These are phyloP conservation scores for Lophium mytilinum DNA, from an alignment of 495 filamentous ascomycete genomes.

Conservation along the genomic window DNA sequence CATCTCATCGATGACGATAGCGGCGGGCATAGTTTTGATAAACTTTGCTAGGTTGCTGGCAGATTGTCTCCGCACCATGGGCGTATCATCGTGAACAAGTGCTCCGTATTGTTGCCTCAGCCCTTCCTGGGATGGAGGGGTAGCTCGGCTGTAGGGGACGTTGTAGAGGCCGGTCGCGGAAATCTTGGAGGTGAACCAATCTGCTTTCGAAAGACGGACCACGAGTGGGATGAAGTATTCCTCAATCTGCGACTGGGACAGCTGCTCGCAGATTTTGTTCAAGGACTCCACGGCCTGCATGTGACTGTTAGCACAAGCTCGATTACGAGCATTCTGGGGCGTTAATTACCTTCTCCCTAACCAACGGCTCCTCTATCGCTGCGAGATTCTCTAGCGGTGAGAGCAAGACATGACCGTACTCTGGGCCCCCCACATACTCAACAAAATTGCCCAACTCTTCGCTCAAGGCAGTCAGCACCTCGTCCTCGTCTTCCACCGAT, in stretches of 20 bases:
- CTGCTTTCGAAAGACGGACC: slow-evolving; percentile 92
- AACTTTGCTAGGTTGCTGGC: slow-evolving; percentile 96
- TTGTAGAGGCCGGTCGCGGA: slow-evolving; percentile 94
- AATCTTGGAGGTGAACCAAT: slow-evolving; percentile 99
- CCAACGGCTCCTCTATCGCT: slow-evolving; percentile 94
- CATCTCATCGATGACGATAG: slow-evolving; percentile 93
- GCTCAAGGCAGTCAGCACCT: slow-evolving; percentile 92
- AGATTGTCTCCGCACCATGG: slow-evolving; percentile 94
- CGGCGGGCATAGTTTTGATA: slow-evolving; percentile 86
- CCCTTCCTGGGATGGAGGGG: slow-evolving; percentile 72
- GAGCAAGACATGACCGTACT: slow-evolving; percentile 89
- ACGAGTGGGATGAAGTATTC: slow-evolving; percentile 92
- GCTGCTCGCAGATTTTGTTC: slow-evolving; percentile 93
- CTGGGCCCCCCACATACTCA: slow-evolving; percentile 92
- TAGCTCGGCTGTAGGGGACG: slow-evolving; percentile 82
- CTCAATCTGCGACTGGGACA: slow-evolving; percentile 87
- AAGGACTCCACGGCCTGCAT: slow-evolving; percentile 89
- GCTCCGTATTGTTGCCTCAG: slow-evolving; percentile 83
- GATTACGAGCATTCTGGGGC: background rate
- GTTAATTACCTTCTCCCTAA: slow-evolving; percentile 78
- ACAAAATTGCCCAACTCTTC: slow-evolving; percentile 94
- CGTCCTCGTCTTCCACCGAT: slow-evolving; percentile 97
- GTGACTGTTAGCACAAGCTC: background rate
- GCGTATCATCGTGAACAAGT: slow-evolving; percentile 95
- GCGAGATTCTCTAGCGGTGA: slow-evolving; percentile 96